Conservation (phyloP, 2,329 filamentous ascomycete genomes). For the Botrytis sinoallii region DNA sequence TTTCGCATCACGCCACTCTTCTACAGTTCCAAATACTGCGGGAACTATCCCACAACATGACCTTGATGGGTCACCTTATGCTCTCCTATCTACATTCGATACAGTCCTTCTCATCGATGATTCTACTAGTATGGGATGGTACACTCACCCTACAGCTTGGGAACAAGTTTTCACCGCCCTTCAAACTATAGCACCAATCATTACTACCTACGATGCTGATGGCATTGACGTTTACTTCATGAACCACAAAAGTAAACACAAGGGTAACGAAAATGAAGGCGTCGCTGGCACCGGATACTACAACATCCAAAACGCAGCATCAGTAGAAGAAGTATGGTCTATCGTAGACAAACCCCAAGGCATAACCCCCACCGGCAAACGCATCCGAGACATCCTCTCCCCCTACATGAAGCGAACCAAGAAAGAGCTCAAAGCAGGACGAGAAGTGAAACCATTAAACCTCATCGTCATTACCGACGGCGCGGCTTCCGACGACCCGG, state of each 20-base stretch:
- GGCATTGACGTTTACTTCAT: constrained; percentile 92
- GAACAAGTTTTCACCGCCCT: constrained; percentile 69
- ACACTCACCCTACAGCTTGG: constrained; percentile 53
- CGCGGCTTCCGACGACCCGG: constrained; percentile 73
- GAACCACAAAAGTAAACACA: constrained; percentile 56
- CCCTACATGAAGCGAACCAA: constrained; percentile 65
- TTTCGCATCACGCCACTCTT: neutral
- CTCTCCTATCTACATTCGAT: constrained; percentile 77
- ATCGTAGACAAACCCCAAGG: constrained; percentile 58
- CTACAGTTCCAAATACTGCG: neutral
- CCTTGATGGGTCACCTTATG: constrained; percentile 48
- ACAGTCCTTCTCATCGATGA: constrained; percentile 91
- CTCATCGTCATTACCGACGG: constrained; percentile 94
- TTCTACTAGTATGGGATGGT: constrained; percentile 72
- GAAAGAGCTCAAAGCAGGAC: constrained; percentile 36
- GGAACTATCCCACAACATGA: neutral
- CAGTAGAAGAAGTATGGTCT: constrained; percentile 69
- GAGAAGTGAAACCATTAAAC: constrained; percentile 72
- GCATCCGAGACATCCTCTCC: constrained; percentile 67
- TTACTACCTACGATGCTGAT: constrained; percentile 73
- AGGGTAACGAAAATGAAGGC: constrained; percentile 37
- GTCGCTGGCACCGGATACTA: constrained; percentile 55
- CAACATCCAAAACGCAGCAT: constrained; percentile 56
- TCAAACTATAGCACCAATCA: constrained; percentile 73
- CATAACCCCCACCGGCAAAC: constrained; percentile 70